These are phyloP conservation scores for Ramichloridium luteum DNA, from an alignment of 2,329 filamentous ascomycete genomes.

Conservation along the genomic window DNA sequence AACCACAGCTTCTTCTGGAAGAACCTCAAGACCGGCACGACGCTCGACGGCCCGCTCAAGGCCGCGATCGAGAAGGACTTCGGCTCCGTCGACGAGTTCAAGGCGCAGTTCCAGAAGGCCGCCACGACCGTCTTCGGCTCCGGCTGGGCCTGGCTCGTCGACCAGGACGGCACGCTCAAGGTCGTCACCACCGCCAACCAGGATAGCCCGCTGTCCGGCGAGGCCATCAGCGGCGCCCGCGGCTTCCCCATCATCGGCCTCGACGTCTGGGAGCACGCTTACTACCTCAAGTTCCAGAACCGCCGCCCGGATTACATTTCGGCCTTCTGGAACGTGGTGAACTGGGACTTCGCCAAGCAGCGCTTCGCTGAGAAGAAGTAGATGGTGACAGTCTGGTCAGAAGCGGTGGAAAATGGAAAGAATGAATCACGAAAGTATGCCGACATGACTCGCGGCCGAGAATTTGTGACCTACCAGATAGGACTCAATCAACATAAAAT, in stretches of 20 bases:
- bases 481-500: too few species aligned
- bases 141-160: slow-evolving; percentile 79
- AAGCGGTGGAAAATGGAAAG: neutral
- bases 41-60: slow-evolving; percentile 44
- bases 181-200: slow-evolving; percentile 81
- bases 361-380: slow-evolving; percentile 12
- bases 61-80: slow-evolving; percentile 53
- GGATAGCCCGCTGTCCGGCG: slow-evolving; percentile 40
- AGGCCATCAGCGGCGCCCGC: slow-evolving; percentile 43
- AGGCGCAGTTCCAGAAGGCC: slow-evolving; percentile 49
- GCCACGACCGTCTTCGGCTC: slow-evolving; percentile 67
- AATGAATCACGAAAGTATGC: slow-evolving; percentile 1
- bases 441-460: too few species aligned
- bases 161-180: slow-evolving; percentile 48
- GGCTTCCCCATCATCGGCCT: slow-evolving; percentile 55
- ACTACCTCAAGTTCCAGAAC: slow-evolving; percentile 75
- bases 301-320: slow-evolving; percentile 63
- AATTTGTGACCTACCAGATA: too few species aligned
- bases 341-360: slow-evolving; percentile 46
- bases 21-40: slow-evolving; percentile 54
- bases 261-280: slow-evolving; percentile 92
- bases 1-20: slow-evolving; percentile 93
- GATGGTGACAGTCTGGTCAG: too few species aligned
- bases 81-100: slow-evolving; percentile 58
- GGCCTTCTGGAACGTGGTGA: slow-evolving; percentile 67